A percentile compares a stretch with the other conserved stretches of the same genome.
These are phyloP conservation scores for Aspergillus floridensis DNA, from an alignment of 2,329 filamentous ascomycete species.

Conservation along the genomic window DNA sequence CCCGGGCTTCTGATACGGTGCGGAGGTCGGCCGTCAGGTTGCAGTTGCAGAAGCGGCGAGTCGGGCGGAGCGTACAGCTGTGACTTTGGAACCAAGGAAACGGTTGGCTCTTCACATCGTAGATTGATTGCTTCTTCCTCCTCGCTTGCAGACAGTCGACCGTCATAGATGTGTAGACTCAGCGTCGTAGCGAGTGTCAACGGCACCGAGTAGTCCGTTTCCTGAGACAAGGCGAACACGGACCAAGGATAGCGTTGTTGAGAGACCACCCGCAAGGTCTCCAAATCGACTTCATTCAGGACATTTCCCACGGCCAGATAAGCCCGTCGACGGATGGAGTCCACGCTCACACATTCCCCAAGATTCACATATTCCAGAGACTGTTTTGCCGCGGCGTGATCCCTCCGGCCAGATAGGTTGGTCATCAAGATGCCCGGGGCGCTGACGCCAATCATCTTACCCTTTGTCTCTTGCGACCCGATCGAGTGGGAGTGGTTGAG, in stretches of 20 bases:
- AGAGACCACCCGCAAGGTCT: constrained; percentile 66
- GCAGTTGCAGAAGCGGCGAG: constrained; percentile 32
- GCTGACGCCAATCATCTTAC: constrained; percentile 64
- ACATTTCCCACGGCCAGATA: constrained; percentile 77
- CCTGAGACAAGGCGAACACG: constrained; percentile 74
- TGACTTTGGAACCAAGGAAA: constrained; percentile 27
- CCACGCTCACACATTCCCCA: constrained; percentile 79
- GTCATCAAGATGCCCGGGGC: constrained; percentile 64
- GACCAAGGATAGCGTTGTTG: constrained; percentile 73
- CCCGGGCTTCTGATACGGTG: constrained; percentile 38
- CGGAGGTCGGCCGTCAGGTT: constrained; percentile 35
- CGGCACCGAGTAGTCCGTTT: constrained; percentile 64
- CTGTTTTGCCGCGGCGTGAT: constrained; percentile 27
- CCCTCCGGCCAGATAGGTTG: constrained; percentile 64
- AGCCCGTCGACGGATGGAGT: constrained; percentile 64
- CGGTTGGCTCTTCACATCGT: constrained; percentile 32
- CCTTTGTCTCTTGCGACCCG: constrained; percentile 43
- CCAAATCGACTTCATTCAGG: constrained; percentile 78
- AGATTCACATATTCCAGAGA: constrained; percentile 48
- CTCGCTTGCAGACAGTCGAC: constrained; percentile 48
- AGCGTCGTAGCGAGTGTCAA: constrained; percentile 80
- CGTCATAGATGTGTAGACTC: constrained; percentile 80
- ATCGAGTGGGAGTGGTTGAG: constrained; percentile 48
- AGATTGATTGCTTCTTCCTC: constrained; percentile 36
- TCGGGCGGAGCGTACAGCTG: constrained; percentile 33